A percentile compares a stretch with the other conserved stretches of the same genome.
Evolutionary conservation across 2,329 filamentous ascomycete genomes (phyloP).

Genomic region (Diaporthe destruens): DNA sequence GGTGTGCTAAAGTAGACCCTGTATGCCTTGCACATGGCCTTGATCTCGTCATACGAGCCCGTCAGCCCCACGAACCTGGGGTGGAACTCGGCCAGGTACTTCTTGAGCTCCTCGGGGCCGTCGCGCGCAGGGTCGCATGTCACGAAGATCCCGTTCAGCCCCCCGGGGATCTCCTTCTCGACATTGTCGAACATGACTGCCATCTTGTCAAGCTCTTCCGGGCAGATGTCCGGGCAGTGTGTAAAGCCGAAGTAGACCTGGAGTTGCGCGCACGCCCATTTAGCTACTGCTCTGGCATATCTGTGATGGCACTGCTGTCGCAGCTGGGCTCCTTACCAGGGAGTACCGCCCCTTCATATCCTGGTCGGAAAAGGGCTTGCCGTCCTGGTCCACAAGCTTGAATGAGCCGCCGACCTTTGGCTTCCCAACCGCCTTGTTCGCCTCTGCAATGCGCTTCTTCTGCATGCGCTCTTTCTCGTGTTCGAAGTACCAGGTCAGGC

Average conservation of each 20-base stretch:
- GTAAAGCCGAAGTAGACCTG: slow-evolving; percentile 99
- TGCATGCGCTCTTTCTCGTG: slow-evolving; percentile 93
- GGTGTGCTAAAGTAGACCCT: slow-evolving; percentile 98
- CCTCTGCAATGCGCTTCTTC: slow-evolving; percentile 87
- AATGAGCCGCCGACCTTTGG: slow-evolving; percentile 95
- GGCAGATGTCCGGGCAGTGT: slow-evolving; percentile 98
- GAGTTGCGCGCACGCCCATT: not conserved
- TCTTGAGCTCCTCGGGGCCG: slow-evolving; percentile 84
- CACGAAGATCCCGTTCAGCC: slow-evolving; percentile 86
- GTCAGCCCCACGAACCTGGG: slow-evolving; percentile 87
- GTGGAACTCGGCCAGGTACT: slow-evolving; percentile 93
- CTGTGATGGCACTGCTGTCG: not conserved
- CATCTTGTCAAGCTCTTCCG: slow-evolving; percentile 99
- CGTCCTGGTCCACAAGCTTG: slow-evolving; percentile 83
- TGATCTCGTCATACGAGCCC: slow-evolving; percentile 93
- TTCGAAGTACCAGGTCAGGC: slow-evolving; percentile 90
- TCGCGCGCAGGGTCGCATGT: slow-evolving; percentile 96
- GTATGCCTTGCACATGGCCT: slow-evolving; percentile 94
- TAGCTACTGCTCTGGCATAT: slow-evolving; percentile 3
- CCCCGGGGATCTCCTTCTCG: slow-evolving; percentile 61
- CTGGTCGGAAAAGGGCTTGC: slow-evolving; percentile 80
- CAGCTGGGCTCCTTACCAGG: slow-evolving; percentile 62
- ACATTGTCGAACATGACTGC: slow-evolving; percentile 89
- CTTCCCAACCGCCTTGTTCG: slow-evolving; percentile 90
- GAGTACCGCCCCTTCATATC: slow-evolving; percentile 90